Percentiles rank a stretch among this genome's conserved stretches.
These are phyloP conservation scores for Avena sativa DNA, from an alignment of 176 grass and related monocot genomes.

Conservation along the genomic window DNA sequence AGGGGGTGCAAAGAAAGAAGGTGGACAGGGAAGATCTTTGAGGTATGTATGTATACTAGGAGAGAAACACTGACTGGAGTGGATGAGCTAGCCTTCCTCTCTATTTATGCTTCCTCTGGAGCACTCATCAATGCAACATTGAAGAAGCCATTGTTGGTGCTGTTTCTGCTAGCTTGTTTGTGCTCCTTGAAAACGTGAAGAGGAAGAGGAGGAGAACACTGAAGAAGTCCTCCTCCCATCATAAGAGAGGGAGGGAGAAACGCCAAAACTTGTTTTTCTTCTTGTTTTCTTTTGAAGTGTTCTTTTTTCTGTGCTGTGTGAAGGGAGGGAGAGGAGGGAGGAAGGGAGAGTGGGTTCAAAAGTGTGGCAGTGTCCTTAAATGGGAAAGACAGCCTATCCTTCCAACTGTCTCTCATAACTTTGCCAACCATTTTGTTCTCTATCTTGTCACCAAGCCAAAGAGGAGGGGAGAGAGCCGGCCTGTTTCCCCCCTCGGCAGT, in stretches of 20 bases:
- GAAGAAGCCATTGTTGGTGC: conserved; percentile 49
- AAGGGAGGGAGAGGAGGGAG: neutral
- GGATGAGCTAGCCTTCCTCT: conserved; percentile 24
- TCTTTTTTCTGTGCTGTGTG: neutral
- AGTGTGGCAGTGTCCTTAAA: conserved; percentile 58
- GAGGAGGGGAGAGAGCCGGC: conserved; percentile 21
- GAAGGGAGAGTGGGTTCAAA: neutral
- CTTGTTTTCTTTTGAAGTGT: neutral
- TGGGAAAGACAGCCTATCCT: conserved; percentile 62
- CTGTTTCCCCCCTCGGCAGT: conserved; percentile 29
- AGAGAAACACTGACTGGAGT: neutral
- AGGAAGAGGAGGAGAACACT: conserved; percentile 47
- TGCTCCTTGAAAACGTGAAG: conserved; percentile 34
- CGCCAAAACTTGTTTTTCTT: conserved; percentile 37
- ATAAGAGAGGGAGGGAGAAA: conserved; percentile 40
- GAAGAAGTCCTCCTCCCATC: conserved; percentile 44
- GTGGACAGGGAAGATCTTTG: neutral
- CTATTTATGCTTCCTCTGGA: conserved; percentile 50
- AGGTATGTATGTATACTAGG: neutral
- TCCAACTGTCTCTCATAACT: conserved; percentile 62
- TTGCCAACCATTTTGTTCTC: conserved; percentile 65
- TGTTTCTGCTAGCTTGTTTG: conserved; percentile 30
- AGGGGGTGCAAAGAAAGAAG: conserved; percentile 27
- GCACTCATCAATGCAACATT: conserved; percentile 53
- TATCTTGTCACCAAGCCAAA: conserved; percentile 62